Conservation (phyloP, 805 yeast species). For the Monosporozyma servazzii region DNA sequence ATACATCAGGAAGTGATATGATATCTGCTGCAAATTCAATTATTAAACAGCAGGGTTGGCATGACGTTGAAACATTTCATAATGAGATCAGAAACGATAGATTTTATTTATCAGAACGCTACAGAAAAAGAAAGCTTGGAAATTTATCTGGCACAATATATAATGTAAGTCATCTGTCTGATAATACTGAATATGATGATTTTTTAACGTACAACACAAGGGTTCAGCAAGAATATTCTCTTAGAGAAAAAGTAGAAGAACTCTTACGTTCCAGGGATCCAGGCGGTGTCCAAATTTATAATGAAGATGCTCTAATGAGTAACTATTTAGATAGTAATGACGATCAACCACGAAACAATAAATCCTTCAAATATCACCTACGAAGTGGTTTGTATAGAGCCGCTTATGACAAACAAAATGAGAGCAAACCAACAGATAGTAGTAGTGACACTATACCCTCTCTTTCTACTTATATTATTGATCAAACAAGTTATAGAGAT, state of each 20-base stretch:
- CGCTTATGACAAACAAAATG: background rate
- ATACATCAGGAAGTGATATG: background rate
- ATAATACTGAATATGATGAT: conserved; percentile 16
- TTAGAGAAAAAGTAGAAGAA: conserved; percentile 23
- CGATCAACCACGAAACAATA: background rate
- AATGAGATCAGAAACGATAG: conserved; percentile 14
- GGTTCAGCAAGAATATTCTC: conserved; percentile 27
- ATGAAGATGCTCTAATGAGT: conserved; percentile 10
- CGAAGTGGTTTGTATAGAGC: background rate
- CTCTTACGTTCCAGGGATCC: conserved; percentile 10
- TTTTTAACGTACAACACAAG: conserved; percentile 30
- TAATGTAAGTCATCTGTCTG: background rate
- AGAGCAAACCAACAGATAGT: background rate
- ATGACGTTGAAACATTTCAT: conserved; percentile 11
- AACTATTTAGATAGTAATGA: conserved; percentile 9
- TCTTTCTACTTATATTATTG: conserved; percentile 11
- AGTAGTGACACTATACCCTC: background rate
- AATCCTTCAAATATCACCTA: background rate
- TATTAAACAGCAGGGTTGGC: conserved; percentile 13
- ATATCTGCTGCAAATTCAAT: conserved; percentile 4
- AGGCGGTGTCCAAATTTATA: conserved; percentile 15
- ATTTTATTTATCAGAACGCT: conserved; percentile 18
- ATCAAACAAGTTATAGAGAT: conserved; percentile 16
- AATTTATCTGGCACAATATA: conserved; percentile 1
- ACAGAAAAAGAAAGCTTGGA: conserved; percentile 5